Percentiles rank a stretch among this genome's conserved stretches.
Conservation (phyloP, 352 stramenopile genomes). For the Phytophthora pistaciae region DNA sequence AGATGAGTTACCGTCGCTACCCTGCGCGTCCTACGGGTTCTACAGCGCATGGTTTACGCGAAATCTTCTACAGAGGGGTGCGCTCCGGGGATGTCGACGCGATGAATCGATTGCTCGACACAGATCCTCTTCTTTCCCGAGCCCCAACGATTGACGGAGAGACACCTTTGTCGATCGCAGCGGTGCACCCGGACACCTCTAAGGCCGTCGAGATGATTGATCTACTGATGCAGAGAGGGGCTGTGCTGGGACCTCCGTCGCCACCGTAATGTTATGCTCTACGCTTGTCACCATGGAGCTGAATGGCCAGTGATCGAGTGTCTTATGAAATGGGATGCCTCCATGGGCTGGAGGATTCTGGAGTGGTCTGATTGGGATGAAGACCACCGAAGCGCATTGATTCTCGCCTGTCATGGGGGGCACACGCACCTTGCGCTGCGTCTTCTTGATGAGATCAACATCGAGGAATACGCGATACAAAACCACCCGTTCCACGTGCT, state of each 20-base stretch:
- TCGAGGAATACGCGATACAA: background rate
- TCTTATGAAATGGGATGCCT: background rate
- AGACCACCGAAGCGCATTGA: background rate
- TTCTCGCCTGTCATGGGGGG: background rate
- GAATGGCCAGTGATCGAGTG: background rate
- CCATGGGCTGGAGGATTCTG: background rate
- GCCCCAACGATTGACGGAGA: background rate
- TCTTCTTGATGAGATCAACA: constrained; percentile 22
- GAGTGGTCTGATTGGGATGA: background rate
- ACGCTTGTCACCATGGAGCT: background rate
- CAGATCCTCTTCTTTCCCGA: background rate
- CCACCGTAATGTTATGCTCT: background rate
- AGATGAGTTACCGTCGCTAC: no score
- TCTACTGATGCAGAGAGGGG: background rate
- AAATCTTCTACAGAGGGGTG: background rate
- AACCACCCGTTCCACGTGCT: constrained; percentile 31
- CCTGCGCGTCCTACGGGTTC: background rate
- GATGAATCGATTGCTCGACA: background rate
- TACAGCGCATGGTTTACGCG: background rate
- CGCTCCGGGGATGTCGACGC: background rate
- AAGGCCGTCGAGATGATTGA: background rate
- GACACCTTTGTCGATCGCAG: background rate
- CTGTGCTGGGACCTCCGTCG: background rate
- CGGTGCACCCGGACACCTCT: background rate
- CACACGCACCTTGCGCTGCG: constrained; percentile 10